These are phyloP conservation scores for Moniliella sp. DNA, from an alignment of 1,284 basidiomycete species.

Conservation along the genomic window DNA sequence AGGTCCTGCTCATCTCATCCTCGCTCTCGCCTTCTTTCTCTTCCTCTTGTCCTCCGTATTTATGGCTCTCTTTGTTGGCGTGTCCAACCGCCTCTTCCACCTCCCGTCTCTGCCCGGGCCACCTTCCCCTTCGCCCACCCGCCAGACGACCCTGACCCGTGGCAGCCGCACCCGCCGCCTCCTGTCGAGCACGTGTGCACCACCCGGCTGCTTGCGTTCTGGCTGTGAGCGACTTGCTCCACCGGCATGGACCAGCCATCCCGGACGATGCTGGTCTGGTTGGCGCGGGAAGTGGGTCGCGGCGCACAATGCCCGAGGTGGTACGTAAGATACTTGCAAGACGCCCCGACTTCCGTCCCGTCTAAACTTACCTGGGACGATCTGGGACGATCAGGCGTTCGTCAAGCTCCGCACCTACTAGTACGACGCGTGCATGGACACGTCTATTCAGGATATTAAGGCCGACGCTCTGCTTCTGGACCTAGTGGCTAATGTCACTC, in stretches of 20 bases:
- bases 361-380: conserved; percentile 4
- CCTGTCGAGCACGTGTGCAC: conserved; percentile 41
- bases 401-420: conserved; percentile 55
- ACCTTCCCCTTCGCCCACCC: conserved; percentile 8
- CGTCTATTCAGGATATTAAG: conserved; percentile 38
- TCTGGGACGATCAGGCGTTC: conserved; percentile 48
- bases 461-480: conserved; percentile 37
- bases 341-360: too few species aligned
- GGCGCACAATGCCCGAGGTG: conserved; percentile 19
- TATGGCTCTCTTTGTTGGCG: conserved; percentile 53
- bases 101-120: conserved; percentile 13
- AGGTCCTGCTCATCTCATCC: conserved; percentile 59
- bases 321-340: conserved; percentile 36
- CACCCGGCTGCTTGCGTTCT: conserved; percentile 58
- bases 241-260: conserved; percentile 50
- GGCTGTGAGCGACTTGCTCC: conserved; percentile 59
- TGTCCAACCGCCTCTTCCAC: conserved; percentile 36
- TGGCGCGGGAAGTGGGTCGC: conserved; percentile 33
- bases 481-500: too few species aligned
- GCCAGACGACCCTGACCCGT: conserved; percentile 20
- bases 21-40: conserved; percentile 50
- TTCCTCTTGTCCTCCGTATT: conserved; percentile 64
- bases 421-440: conserved; percentile 67
- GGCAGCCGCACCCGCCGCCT: conserved; percentile 5
- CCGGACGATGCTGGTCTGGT: conserved; percentile 37